These are phyloP conservation scores for Eucalyptus guilfoylei DNA, from an alignment of 345 rosid species.

Conservation along the genomic window DNA sequence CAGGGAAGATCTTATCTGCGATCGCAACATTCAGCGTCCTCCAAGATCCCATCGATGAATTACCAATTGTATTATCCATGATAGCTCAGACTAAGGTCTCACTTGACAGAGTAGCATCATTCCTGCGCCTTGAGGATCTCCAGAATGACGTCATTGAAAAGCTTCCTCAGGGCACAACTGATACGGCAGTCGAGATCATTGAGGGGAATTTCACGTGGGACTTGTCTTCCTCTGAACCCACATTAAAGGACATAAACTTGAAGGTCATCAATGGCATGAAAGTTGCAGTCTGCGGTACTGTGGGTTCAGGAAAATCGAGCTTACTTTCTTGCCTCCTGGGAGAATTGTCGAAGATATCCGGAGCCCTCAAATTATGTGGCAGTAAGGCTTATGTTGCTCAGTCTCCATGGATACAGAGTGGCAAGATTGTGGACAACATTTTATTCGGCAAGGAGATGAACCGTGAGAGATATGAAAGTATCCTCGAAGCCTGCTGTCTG, in stretches of 20 bases:
- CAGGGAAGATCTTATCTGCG: conserved; percentile 70
- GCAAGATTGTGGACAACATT: conserved; percentile 72
- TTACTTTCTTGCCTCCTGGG: conserved; percentile 61
- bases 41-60: conserved; percentile 42
- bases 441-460: conserved; percentile 76
- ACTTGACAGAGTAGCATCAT: conserved; percentile 52
- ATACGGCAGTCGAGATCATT: conserved; percentile 29
- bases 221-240: conserved; percentile 19
- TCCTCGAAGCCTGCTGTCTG: conserved; percentile 65
- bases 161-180: conserved; percentile 28
- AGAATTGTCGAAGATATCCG: conserved; percentile 57
- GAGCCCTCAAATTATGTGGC: conserved; percentile 50
- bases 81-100: conserved; percentile 59
- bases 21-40: conserved; percentile 65
- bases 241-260: conserved; percentile 39
- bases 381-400: conserved; percentile 72
- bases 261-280: conserved; percentile 44
- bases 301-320: conserved; percentile 81
- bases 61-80: conserved; percentile 56
- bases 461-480: conserved; percentile 38
- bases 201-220: conserved; percentile 59
- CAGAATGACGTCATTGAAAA: conserved; percentile 33
- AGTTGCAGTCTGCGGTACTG: conserved; percentile 72
- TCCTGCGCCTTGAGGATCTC: conserved; percentile 42
- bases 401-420: conserved; percentile 87